A percentile compares a stretch with the other conserved stretches of the same genome.
Conservation (phyloP, 2,329 filamentous ascomycete species). For the Lachnellula hyalina region DNA sequence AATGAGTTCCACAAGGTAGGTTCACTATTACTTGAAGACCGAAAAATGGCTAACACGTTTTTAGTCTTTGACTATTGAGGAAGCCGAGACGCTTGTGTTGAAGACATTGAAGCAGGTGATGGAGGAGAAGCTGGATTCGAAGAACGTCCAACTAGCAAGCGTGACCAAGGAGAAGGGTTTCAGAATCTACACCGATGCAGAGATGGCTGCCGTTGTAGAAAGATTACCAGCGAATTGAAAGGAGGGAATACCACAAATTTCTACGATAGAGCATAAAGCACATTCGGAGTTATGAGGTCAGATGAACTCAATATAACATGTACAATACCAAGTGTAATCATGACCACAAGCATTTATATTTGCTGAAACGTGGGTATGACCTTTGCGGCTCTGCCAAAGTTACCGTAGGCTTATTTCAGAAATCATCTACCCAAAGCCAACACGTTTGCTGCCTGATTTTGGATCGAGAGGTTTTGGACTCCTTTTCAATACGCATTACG, state of each 20-base stretch:
- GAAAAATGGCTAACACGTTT: slow-evolving; percentile 10
- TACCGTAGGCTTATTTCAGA: too few relatives aligned
- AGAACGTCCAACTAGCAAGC: slow-evolving; percentile 97
- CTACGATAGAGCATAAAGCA: slow-evolving; percentile 3
- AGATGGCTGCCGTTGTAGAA: slow-evolving; percentile 91
- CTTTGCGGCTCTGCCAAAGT: too few relatives aligned
- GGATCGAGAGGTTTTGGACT: neutral
- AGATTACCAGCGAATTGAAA: slow-evolving; percentile 63
- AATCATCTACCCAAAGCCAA: too few relatives aligned
- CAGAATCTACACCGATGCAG: slow-evolving; percentile 95
- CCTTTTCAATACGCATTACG: neutral
- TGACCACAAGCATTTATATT: neutral
- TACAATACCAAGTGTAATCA: neutral
- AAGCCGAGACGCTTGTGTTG: slow-evolving; percentile 90
- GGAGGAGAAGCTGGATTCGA: slow-evolving; percentile 98
- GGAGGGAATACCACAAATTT: slow-evolving; percentile 1
- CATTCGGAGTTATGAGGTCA: slow-evolving; percentile 1
- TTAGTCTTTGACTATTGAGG: slow-evolving; percentile 79
- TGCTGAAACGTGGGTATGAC: neutral
- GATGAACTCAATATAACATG: neutral
- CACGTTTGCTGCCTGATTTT: too few relatives aligned
- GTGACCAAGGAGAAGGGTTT: slow-evolving; percentile 98
- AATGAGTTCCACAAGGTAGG: slow-evolving; percentile 91
- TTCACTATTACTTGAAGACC: neutral
- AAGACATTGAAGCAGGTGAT: slow-evolving; percentile 99